Evolutionary conservation across 768 basidiomycete species (phyloP).

Genomic region (Boletus bicolor): DNA sequence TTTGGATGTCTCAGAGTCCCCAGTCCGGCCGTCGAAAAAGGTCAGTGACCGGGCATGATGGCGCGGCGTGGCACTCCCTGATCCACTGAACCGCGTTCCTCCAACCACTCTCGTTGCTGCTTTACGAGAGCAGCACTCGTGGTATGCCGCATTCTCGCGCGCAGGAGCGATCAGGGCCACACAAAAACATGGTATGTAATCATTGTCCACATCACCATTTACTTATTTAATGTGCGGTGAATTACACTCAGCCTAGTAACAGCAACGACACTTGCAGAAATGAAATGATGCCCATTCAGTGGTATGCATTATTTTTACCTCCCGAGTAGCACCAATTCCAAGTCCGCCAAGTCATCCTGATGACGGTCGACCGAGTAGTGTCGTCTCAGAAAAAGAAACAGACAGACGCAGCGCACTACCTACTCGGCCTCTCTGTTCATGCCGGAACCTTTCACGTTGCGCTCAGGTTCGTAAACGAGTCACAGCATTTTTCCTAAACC

Average conservation of each 20-base stretch:
- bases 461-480: conserved; percentile 10
- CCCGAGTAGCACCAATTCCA: neutral
- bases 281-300: conserved; percentile 4
- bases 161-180: conserved; percentile 20
- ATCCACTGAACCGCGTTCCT: neutral
- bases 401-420: neutral
- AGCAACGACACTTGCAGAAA: conserved; percentile 3
- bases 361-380: neutral
- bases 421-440: neutral
- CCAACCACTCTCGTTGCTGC: neutral
- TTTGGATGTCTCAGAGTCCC: neutral
- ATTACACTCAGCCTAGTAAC: neutral
- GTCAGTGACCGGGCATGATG: neutral
- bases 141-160: conserved; percentile 4
- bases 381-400: neutral
- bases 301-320: neutral
- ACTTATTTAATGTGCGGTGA: conserved; percentile 3
- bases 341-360: neutral
- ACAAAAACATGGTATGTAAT: neutral
- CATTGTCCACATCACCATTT: neutral
- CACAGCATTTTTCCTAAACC: conserved; percentile 21
- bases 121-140: conserved; percentile 10
- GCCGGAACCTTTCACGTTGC: neutral
- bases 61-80: conserved; percentile 3
- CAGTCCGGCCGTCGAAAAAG: neutral